Evolutionary conservation across 768 basidiomycete species (phyloP), one percentile per base, ranked within the genome.

Genomic region (Flagelloscypha sp.): DNA sequence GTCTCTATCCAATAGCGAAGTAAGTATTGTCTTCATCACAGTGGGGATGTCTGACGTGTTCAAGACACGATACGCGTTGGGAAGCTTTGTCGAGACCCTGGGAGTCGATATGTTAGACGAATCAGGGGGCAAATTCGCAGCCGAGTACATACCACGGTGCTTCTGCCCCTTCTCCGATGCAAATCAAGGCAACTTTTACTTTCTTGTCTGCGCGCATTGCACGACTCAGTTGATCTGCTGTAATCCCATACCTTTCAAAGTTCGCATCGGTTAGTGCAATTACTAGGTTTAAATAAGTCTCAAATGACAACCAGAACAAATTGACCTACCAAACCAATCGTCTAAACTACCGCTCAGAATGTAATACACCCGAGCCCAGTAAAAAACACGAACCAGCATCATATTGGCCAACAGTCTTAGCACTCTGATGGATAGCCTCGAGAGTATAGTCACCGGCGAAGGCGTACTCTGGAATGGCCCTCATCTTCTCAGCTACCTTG

Each of bases 401-500:
- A 39, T 64, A 79, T 46, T 72, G 72, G 0, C 63, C 70, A 1
- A 80, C 73, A 22, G 79, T 73, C 3, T 51, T 57, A n/a, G 78
- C 73, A 7, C 77, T 72, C 40, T 77, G 74, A 40, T 70, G 60
- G 16, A 82, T 76, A 2, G 78, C 76, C 37, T 80, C 77, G 16
- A 82, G 78, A 76, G 79, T 80, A 44, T 69, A 74, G 44, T 82
- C 79, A 4, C 79, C 79, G 5, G 78, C 70, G 38, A 78, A 82
- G 0, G 77, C 70, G 41, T 82, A 82, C 45, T 82, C 77, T 3
- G 77, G 73, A 24, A 77, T 58, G 65, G 79, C 68, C 19, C 59
- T 55, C 79, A 82, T 82, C 56, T 80, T 82, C 53, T 82, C 76
- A 1, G 71, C 63, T 5, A 79, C 67, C 43, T 77, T 79, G 76